These are phyloP conservation scores for Phytophthora macrochlamydospora DNA, from an alignment of 352 stramenopile genomes.

Conservation along the genomic window DNA sequence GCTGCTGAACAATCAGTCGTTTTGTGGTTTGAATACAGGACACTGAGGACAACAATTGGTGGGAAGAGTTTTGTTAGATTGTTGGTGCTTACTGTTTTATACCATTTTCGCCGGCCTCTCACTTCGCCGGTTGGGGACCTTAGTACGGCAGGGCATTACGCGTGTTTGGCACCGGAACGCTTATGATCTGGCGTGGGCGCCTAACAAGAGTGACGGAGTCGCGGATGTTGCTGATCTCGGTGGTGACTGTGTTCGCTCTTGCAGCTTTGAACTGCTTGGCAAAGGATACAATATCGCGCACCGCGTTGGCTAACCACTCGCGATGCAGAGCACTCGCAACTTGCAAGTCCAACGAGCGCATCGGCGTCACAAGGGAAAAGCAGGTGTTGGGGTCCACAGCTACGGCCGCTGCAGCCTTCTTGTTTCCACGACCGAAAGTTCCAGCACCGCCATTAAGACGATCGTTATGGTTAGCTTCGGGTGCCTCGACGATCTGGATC, in stretches of 20 bases:
- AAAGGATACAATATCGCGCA: conserved; percentile 68
- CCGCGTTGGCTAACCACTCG: conserved; percentile 76
- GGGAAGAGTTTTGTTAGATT: conserved; percentile 2
- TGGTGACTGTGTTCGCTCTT: conserved; percentile 18
- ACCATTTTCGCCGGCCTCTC: neutral
- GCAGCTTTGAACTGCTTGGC: conserved; percentile 64
- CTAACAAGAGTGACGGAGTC: conserved; percentile 1
- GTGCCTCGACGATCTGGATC: conserved; percentile 44
- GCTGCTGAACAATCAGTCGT: neutral
- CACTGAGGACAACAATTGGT: neutral
- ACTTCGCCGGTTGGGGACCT: neutral
- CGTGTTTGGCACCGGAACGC: neutral
- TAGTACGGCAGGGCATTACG: conserved; percentile 24
- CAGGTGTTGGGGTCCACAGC: conserved; percentile 51
- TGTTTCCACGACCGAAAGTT: conserved; percentile 42
- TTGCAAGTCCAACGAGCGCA: conserved; percentile 67
- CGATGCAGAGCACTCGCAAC: conserved; percentile 69
- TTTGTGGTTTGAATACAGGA: conserved; percentile 7
- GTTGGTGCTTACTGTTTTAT: conserved; percentile 4
- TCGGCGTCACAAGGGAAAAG: conserved; percentile 57
- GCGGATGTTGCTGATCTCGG: conserved; percentile 14
- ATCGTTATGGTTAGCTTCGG: conserved; percentile 9
- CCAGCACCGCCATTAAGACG: conserved; percentile 3
- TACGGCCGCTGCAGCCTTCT: conserved; percentile 49
- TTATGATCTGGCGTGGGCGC: conserved; percentile 12